Base-by-base conservation (phyloP, 371 early-diverging fungal genomes). In the Vairimorpha ceranae region DNA sequence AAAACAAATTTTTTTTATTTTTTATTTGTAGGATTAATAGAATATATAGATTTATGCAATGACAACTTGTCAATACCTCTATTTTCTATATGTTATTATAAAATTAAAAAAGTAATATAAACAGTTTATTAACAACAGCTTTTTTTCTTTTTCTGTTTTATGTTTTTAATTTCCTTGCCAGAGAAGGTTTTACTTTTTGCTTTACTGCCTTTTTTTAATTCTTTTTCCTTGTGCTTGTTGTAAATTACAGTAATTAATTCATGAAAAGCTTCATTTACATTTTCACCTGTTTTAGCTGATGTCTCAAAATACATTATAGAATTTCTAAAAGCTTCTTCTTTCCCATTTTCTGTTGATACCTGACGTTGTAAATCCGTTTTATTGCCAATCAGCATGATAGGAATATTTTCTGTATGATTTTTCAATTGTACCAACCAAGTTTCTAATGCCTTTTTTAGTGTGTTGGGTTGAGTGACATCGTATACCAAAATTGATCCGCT, bases 311-410 rank as follows among this genome's bases (percentile, higher is more conserved):
- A 90, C 38, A 86, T 85, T 75, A 91, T 90, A 14, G 85, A 85
- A 74, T 90, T 90, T 32, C 81, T 76, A 73, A 87, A 86, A 19
- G 97, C 94, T 86, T 91, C 93, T 72, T 90, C 89, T 85, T 92
- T 91, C 29, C 93, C 97, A 78, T 93, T 93, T 27, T 93, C 93
- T 1, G 92, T 92, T 0, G 93, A 89, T 12, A 98, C 95, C 75
- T 94, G 81, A 77, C 92, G 91, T 78, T 91, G 86, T 86, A 96
- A 85, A 89, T 99, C 99, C 76, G 89, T 90, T 89, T 99, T 99
- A 87, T 99, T 99, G 72, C 97, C 99, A 32, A 99, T 93, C 64
- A 99, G 86, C 91, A 95, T 92, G 74, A 95, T 92, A 36, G 92
- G 93, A 85, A 97, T 95, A 86, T 93, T 92, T 76, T 87, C 87